Conservation (phyloP, 768 basidiomycete genomes). For the Sarcodon sp. region DNA sequence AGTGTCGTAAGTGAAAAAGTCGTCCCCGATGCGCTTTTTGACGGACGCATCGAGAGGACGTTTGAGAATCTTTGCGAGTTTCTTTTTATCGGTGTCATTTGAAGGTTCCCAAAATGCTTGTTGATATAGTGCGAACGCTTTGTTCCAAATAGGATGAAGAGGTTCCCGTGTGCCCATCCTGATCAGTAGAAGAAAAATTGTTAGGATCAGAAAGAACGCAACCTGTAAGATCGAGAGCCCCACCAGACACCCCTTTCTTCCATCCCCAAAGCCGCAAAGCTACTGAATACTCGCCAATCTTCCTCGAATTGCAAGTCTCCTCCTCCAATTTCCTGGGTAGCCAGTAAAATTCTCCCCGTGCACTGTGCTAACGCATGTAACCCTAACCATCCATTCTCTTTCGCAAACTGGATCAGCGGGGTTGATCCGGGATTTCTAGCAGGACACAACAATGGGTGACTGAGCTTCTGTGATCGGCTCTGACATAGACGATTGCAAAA, state of each 20-base stretch:
- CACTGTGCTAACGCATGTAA: constrained; percentile 61
- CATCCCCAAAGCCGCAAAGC: constrained; percentile 67
- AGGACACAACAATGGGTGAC: constrained; percentile 64
- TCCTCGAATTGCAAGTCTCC: constrained; percentile 27
- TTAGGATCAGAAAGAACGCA: background rate
- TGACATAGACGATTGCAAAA: constrained; percentile 80
- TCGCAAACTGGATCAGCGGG: constrained; percentile 47
- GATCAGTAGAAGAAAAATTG: background rate
- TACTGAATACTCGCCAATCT: constrained; percentile 42
- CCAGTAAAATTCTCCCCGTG: constrained; percentile 49
- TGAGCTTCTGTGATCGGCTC: constrained; percentile 38
- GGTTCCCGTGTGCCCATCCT: constrained; percentile 34
- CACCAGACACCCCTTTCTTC: constrained; percentile 30
- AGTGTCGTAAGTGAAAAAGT: constrained; percentile 64
- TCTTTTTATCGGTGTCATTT: constrained; percentile 36
- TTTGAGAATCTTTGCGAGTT: constrained; percentile 44
- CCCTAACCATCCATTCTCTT: constrained; percentile 58
- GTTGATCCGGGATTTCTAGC: constrained; percentile 58
- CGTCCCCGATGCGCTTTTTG: constrained; percentile 33
- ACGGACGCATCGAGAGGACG: constrained; percentile 13
- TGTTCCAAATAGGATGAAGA: constrained; percentile 55
- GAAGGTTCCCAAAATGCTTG: constrained; percentile 53
- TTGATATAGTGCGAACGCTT: constrained; percentile 42
- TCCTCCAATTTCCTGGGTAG: constrained; percentile 22
- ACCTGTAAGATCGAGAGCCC: background rate